Conservation (phyloP, 768 basidiomycete genomes). For the Collybiopsis luxurians region DNA sequence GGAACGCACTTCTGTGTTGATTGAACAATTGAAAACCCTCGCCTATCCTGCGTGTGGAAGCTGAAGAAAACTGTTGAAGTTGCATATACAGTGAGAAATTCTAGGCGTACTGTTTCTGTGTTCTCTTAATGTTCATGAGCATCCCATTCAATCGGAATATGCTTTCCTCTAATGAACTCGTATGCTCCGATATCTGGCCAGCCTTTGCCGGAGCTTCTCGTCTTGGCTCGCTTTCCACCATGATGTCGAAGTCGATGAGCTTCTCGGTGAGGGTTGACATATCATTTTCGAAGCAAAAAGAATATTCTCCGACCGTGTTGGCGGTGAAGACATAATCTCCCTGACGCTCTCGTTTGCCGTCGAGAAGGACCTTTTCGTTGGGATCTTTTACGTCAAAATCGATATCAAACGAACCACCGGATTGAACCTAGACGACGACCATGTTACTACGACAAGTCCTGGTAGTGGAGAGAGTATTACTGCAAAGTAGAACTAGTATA, state of each 20-base stretch:
- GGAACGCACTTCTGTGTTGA: conserved; percentile 76
- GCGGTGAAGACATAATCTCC: conserved; percentile 98
- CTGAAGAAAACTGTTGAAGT: conserved; percentile 35
- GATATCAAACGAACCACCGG: conserved; percentile 95
- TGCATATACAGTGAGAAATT: neutral
- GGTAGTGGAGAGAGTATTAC: conserved; percentile 38
- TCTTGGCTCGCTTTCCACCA: conserved; percentile 97
- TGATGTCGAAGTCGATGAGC: conserved; percentile 93
- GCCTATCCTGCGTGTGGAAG: conserved; percentile 91
- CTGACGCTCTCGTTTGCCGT: conserved; percentile 86
- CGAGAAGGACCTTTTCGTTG: conserved; percentile 80
- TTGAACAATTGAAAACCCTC: conserved; percentile 90
- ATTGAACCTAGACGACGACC: conserved; percentile 68
- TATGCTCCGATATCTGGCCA: conserved; percentile 88
- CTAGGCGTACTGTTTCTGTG: conserved; percentile 86
- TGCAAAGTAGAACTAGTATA: conserved; percentile 91
- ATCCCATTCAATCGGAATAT: conserved; percentile 87
- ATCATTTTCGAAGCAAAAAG: conserved; percentile 99
- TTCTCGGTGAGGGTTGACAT: conserved; percentile 94
- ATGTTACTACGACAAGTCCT: no score
- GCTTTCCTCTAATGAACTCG: conserved; percentile 91
- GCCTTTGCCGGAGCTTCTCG: conserved; percentile 86
- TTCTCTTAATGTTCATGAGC: conserved; percentile 86
- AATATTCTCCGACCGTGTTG: conserved; percentile 84
- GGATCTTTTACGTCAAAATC: conserved; percentile 94